phyloP scores from a whole-genome alignment of 2,329 filamentous ascomycete genomes.

The Chaetomium olivaceum region DNA sequence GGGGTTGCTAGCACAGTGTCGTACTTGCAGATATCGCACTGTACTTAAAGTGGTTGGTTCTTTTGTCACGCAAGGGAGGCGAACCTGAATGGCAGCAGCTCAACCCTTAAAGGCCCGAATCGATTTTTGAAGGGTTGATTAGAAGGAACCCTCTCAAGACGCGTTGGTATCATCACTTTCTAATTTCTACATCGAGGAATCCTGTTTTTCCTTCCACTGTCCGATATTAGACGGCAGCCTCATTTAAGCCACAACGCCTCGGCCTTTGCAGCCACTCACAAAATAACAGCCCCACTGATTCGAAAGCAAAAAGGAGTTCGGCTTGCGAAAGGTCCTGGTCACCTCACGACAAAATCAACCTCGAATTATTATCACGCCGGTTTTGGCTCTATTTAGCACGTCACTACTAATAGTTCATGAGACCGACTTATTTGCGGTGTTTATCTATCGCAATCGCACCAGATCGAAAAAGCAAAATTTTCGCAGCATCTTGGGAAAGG shows the following conservation, averaged over 20 bases:
- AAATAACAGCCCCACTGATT: neutral
- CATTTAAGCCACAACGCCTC: neutral
- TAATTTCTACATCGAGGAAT: neutral
- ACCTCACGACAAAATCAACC: neutral
- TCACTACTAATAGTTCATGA: neutral
- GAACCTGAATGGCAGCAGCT: neutral
- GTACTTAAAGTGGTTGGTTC: neutral
- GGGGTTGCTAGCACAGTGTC: neutral
- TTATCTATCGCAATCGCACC: neutral
- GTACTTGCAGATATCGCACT: neutral
- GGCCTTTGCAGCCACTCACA: neutral
- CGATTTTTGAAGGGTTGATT: neutral
- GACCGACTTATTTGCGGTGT: neutral
- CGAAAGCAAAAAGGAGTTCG: neutral
- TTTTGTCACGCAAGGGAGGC: neutral
- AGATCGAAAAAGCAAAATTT: neutral
- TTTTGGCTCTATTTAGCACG: neutral
- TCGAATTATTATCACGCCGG: neutral
- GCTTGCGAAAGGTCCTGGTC: neutral
- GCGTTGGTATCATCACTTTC: neutral
- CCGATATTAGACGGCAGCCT: neutral
- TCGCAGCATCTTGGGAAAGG: neutral
- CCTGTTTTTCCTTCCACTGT: neutral
- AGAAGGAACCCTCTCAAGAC: neutral
- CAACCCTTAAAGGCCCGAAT: neutral